Percentiles rank a stretch among this genome's conserved stretches.
Evolutionary conservation across 495 filamentous ascomycete genomes (phyloP).

Genomic region (Neurospora sp.): DNA sequence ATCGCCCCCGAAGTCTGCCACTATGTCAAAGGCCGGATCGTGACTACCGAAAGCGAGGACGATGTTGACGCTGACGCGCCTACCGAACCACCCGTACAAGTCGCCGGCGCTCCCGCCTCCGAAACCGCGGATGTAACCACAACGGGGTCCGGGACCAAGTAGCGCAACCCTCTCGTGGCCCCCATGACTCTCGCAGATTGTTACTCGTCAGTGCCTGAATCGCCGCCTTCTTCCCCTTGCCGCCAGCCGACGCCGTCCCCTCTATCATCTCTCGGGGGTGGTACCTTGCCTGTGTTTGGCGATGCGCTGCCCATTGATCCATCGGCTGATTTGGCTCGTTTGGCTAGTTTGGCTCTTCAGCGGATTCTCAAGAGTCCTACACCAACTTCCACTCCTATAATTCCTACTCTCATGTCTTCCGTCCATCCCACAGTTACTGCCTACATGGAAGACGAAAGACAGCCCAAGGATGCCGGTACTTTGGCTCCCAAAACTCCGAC

Average conservation of each 20-base stretch:
- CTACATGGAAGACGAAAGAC: not conserved
- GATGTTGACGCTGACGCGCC: slow-evolving; percentile 16
- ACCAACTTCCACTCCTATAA: not conserved
- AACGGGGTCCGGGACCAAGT: not conserved
- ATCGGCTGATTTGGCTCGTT: not conserved
- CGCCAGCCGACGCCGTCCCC: not conserved
- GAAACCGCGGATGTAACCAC: not conserved
- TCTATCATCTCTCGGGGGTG: not conserved
- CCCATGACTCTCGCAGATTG: not conserved
- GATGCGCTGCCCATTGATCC: not conserved
- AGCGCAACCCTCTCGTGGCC: not conserved
- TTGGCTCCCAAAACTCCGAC: not conserved
- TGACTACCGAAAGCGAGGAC: slow-evolving; percentile 37
- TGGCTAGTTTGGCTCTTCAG: not conserved
- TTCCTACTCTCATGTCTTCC: not conserved
- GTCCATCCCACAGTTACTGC: not conserved
- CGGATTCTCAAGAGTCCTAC: not conserved
- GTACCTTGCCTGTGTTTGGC: not conserved
- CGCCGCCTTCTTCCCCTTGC: not conserved
- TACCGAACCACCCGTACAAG: not conserved
- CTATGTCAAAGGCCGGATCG: slow-evolving; percentile 35
- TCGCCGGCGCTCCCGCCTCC: not conserved
- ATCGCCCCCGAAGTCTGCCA: slow-evolving; percentile 40
- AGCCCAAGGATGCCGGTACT: not conserved
- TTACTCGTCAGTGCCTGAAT: not conserved